phyloP scores from a whole-genome alignment of 805 yeast genomes.

The Yarrowia osloensis region DNA sequence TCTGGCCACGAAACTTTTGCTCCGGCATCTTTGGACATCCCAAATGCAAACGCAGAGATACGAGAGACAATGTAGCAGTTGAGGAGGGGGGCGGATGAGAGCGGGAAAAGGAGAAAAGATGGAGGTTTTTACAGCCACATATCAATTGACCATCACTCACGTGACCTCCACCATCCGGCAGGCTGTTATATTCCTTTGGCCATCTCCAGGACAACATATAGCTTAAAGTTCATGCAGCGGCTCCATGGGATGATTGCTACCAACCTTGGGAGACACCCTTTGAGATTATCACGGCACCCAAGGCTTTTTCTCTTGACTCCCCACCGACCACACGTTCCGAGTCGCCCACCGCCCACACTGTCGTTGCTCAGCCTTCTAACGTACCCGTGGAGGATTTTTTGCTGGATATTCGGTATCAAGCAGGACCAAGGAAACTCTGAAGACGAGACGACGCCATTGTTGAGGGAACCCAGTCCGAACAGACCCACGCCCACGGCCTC shows the following conservation, averaged over 20 bases:
- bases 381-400: slow-evolving; percentile 28
- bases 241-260: slow-evolving; percentile 12
- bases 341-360: slow-evolving; percentile 16
- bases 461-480: slow-evolving; percentile 4
- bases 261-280: not conserved
- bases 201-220: not conserved
- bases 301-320: slow-evolving; percentile 1
- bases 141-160: no score
- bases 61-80: not conserved
- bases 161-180: no score
- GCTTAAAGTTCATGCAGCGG: slow-evolving; percentile 15
- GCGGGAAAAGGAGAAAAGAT: no score
- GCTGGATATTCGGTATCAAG: slow-evolving; percentile 28
- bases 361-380: slow-evolving; percentile 16
- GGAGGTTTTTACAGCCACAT: no score
- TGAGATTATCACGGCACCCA: not conserved
- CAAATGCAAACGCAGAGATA: not conserved
- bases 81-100: not conserved
- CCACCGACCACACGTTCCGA: not conserved
- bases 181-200: not conserved
- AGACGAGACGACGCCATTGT: not conserved
- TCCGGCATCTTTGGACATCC: not conserved
- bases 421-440: not conserved
- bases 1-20: no score
- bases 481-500: not conserved